A percentile compares a stretch with the other conserved stretches of the same genome.
These are phyloP conservation scores for Saccharomycopsis sp. DNA, from an alignment of 805 yeast genomes.

Conservation along the genomic window DNA sequence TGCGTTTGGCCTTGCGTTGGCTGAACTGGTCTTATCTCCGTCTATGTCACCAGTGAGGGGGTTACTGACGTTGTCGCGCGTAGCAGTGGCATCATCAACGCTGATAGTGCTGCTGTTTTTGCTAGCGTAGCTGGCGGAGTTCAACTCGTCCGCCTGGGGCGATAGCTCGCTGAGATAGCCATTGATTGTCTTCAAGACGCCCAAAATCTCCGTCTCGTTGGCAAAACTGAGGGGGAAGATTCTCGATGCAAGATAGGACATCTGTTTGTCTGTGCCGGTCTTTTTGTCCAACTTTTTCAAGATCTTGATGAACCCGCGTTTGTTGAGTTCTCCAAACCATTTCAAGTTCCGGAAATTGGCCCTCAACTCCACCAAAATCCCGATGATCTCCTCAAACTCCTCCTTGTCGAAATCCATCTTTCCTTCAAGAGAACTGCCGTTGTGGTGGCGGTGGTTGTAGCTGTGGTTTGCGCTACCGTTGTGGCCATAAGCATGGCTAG, in stretches of 20 bases:
- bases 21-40: not conserved
- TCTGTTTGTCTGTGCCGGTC: constrained; percentile 51
- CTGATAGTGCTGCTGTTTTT: not conserved
- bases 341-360: constrained; percentile 73
- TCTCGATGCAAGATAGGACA: constrained; percentile 54
- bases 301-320: constrained; percentile 82
- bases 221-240: constrained; percentile 74
- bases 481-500: not conserved
- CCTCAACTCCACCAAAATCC: constrained; percentile 68
- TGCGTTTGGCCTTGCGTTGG: constrained; percentile 1
- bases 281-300: constrained; percentile 88
- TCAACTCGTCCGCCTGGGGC: constrained; percentile 29
- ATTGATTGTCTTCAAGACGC: constrained; percentile 47
- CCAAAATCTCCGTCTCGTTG: constrained; percentile 54
- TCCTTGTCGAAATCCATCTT: constrained; percentile 39
- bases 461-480: constrained; percentile 8
- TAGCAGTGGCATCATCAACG: constrained; percentile 1
- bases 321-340: constrained; percentile 92
- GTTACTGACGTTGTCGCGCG: not conserved
- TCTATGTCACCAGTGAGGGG: constrained; percentile 9
- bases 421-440: constrained; percentile 10
- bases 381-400: constrained; percentile 51
- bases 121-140: constrained; percentile 1
- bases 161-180: constrained; percentile 46
- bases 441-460: not conserved